Percentiles rank a stretch among this genome's conserved stretches.
Evolutionary conservation across 192 early-diverging fungal genomes (phyloP).

Genomic region (Coemansia sp.): DNA sequence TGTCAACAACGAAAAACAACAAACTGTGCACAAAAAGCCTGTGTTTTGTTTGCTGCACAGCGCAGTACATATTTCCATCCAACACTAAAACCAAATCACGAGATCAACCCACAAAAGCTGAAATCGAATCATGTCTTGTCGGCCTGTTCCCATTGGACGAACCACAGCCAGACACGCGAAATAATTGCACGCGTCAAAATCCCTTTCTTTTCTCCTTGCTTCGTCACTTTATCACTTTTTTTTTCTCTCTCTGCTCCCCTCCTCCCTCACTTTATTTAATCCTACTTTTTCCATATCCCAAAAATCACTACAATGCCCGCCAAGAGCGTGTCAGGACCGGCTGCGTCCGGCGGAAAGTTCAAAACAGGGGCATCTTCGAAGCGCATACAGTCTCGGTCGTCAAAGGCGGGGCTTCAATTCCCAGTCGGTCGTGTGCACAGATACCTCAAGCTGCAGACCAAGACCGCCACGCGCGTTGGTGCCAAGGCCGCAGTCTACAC

Average conservation of each 20-base stretch:
- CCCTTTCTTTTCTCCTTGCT: background rate
- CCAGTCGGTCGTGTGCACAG: conserved; percentile 94
- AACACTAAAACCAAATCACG: too few relatives aligned
- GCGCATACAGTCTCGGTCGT: conserved; percentile 51
- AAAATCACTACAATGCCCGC: conserved; percentile 20
- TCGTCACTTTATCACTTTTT: conserved; percentile 3
- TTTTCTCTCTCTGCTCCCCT: background rate
- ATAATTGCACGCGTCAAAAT: background rate
- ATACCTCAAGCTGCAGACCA: conserved; percentile 79
- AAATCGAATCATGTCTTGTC: too few relatives aligned
- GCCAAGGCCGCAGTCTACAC: conserved; percentile 90
- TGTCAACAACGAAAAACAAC: too few relatives aligned
- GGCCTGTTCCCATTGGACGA: too few relatives aligned
- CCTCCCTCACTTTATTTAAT: background rate
- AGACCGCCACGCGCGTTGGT: conserved; percentile 79
- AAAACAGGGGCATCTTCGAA: conserved; percentile 37
- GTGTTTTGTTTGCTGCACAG: too few relatives aligned
- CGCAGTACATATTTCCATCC: too few relatives aligned
- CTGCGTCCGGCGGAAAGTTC: conserved; percentile 45
- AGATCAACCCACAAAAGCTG: too few relatives aligned
- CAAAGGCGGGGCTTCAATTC: conserved; percentile 65
- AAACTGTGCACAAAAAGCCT: too few relatives aligned
- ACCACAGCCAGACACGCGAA: background rate
- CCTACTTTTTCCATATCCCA: background rate
- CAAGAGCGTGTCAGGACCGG: conserved; percentile 46